phyloP scores from a whole-genome alignment of 2,329 filamentous ascomycete species.

The Mollisia scopiformis region DNA sequence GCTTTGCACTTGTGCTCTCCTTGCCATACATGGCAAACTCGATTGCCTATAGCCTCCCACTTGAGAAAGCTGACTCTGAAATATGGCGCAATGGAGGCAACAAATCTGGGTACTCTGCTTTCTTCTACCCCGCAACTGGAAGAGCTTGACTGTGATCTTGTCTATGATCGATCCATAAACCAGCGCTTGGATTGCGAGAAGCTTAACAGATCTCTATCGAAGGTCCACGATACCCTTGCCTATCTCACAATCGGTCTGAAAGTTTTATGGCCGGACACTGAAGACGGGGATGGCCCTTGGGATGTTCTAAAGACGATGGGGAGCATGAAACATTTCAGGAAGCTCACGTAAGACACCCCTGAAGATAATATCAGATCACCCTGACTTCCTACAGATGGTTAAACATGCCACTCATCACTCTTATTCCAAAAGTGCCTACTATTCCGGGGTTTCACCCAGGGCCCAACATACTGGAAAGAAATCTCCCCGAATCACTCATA shows the following conservation, averaged over 20 bases:
- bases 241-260: background rate
- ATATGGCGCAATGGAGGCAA: conserved; percentile 6
- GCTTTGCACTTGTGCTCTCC: background rate
- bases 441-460: no score
- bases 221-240: background rate
- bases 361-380: background rate
- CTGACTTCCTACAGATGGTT: background rate
- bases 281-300: background rate
- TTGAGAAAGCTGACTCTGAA: conserved; percentile 6
- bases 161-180: conserved; percentile 1
- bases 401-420: conserved; percentile 1
- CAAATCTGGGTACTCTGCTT: background rate
- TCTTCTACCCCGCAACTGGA: conserved; percentile 10
- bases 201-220: background rate
- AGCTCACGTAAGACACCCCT: conserved; percentile 2
- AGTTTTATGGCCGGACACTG: background rate
- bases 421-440: background rate
- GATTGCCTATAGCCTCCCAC: background rate
- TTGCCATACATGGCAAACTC: background rate
- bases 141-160: conserved; percentile 11
- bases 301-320: background rate
- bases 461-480: no score
- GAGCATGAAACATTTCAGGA: conserved; percentile 9
- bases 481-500: no score
- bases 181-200: conserved; percentile 3